A percentile compares a stretch with the other conserved stretches of the same genome.
phyloP scores from a whole-genome alignment of 495 filamentous ascomycete species.

The Astrocystis sublimbata region DNA sequence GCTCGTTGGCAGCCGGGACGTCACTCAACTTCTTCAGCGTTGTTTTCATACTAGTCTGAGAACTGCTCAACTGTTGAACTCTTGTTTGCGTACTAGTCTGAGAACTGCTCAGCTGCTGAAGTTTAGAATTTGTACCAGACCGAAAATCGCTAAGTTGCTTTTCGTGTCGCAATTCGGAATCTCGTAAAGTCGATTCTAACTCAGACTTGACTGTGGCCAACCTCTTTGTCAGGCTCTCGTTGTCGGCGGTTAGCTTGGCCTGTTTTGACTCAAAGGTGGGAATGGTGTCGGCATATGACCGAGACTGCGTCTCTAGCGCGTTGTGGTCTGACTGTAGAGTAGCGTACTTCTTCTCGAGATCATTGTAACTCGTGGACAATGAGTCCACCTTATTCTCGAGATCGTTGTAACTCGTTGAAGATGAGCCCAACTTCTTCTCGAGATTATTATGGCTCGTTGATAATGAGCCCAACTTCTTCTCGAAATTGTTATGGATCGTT shows the following conservation, averaged over 20 bases:
- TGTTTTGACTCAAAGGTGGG: slow-evolving; percentile 4
- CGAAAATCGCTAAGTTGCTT: slow-evolving; percentile 1
- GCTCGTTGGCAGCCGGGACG: too few species aligned
- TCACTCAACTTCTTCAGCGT: too few species aligned
- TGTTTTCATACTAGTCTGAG: too few species aligned
- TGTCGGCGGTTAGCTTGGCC: not conserved
- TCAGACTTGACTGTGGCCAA: too few species aligned
- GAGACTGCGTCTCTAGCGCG: not conserved
- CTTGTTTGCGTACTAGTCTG: too few species aligned
- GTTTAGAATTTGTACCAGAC: not conserved
- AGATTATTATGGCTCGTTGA: slow-evolving; percentile 1
- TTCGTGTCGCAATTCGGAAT: too few species aligned
- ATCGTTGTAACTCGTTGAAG: not conserved
- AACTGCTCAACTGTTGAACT: too few species aligned
- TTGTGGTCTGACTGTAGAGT: slow-evolving; percentile 16
- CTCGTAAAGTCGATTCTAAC: too few species aligned
- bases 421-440: not conserved
- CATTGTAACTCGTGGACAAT: not conserved
- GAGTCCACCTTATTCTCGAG: not conserved
- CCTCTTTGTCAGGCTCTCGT: slow-evolving; percentile 10
- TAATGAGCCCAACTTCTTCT: slow-evolving; percentile 14
- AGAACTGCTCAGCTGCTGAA: too few species aligned
- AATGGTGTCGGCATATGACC: not conserved
- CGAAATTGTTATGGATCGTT: too few species aligned
- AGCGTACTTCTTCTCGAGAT: not conserved